Percentiles rank a stretch among this genome's conserved stretches.
Evolutionary conservation across 2,329 filamentous ascomycete species (phyloP).

Genomic region (Sporothrix inflata): DNA sequence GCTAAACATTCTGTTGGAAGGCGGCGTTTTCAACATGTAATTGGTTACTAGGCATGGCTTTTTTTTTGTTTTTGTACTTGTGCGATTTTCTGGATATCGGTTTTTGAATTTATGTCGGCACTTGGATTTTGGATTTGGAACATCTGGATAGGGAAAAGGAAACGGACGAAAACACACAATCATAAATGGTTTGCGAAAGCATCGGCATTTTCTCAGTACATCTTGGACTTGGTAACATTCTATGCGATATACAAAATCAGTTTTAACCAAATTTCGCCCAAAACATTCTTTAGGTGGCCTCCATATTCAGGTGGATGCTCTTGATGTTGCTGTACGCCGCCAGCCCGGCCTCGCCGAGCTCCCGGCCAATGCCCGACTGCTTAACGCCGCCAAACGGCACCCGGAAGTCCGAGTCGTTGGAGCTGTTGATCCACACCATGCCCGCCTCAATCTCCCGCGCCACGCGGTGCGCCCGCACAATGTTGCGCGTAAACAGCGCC

Average conservation of each 20-base stretch:
- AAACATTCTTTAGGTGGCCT: neutral
- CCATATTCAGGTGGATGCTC: conserved; percentile 38
- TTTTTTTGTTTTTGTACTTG: neutral
- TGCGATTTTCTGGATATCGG: neutral
- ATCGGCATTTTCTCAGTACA: neutral
- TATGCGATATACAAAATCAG: neutral
- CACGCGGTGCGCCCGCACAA: conserved; percentile 48
- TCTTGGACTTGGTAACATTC: neutral
- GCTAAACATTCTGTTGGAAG: conserved; percentile 28
- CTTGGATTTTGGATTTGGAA: neutral
- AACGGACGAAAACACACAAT: neutral
- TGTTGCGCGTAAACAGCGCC: conserved; percentile 60
- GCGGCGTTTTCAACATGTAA: conserved; percentile 6
- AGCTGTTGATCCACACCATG: conserved; percentile 50
- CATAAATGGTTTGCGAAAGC: neutral
- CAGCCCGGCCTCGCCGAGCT: conserved; percentile 50
- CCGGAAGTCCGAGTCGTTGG: conserved; percentile 30
- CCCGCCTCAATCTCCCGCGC: conserved; percentile 60
- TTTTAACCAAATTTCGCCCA: neutral
- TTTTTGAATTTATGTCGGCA: neutral
- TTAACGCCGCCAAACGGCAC: conserved; percentile 53
- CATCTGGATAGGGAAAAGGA: neutral
- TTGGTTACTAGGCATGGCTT: neutral
- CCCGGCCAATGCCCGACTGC: conserved; percentile 60
- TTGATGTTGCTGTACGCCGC: conserved; percentile 49